Base-by-base conservation (phyloP, 331 rosid species). In the Malus hybrid region DNA sequence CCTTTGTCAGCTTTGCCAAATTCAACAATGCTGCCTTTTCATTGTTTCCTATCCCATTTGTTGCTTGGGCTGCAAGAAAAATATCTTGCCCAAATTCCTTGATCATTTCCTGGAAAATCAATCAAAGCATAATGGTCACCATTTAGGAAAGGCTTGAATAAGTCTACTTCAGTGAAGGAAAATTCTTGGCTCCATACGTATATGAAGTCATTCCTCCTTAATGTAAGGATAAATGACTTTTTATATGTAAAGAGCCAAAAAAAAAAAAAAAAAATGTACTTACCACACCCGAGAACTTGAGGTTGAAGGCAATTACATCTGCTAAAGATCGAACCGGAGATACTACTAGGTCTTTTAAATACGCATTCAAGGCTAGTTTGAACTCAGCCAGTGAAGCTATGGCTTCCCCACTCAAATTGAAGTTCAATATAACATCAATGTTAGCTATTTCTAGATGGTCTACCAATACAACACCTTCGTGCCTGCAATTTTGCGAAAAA, bases 21-120 rank as follows among this genome's bases (percentile, higher is more conserved):
- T 77, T 81, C 67, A n/a, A 16, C 44, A 86, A 7, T 24, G 89
- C 90, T 13, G 78, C 68, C 39, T 55, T 73, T 67, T 82, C 80
- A 15, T 4, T 32, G 28, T 80, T 5, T 12, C 86, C 85, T 26
- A 78, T 64, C 57, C 93, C 93, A 16, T 69, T 83, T 63, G 87
- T 87, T 22, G 83, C 85, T 48, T 89, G 66, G 18, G 90, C 86
- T 2, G 65, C 36, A 7, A 89, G 36, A 82, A 92, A 73, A 3
- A 82, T 20, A 26, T 85, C 89, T 60, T 89, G 88, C 16, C 84
- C 82, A 32, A 83, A 86, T 76, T 86, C 79, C 46, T 78, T 58
- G 28, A 82, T 66, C 78, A 75, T 65, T 79, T 89, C 97, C 97
- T 89, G 63, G 20, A 66, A 7, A 22, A 7, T 0, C 63, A 80